A percentile compares a stretch with the other conserved stretches of the same genome.
Evolutionary conservation across 768 basidiomycete genomes (phyloP).

Genomic region (Amanita inopinata): DNA sequence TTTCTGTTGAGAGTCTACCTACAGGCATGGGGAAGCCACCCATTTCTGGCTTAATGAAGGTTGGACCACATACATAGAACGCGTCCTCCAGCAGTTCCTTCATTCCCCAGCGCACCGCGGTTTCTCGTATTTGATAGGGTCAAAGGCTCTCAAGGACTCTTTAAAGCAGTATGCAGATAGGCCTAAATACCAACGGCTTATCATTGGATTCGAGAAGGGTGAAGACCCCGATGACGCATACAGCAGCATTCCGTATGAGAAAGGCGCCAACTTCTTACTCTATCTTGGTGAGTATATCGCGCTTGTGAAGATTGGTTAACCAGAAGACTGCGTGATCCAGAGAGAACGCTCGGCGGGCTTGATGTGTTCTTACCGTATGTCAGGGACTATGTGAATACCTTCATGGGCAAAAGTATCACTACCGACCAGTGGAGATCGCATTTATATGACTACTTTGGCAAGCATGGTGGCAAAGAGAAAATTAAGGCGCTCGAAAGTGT

Average conservation of each 20-base stretch:
- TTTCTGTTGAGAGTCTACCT: not conserved
- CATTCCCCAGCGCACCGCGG: slow-evolving; percentile 71
- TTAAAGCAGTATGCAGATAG: slow-evolving; percentile 47
- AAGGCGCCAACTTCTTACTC: slow-evolving; percentile 83
- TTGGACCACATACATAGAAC: slow-evolving; percentile 91
- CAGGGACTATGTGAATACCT: slow-evolving; percentile 72
- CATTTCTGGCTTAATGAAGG: slow-evolving; percentile 92
- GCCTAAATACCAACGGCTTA: slow-evolving; percentile 73
- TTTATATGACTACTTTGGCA: slow-evolving; percentile 59
- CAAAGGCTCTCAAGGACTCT: slow-evolving; percentile 61
- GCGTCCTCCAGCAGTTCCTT: slow-evolving; percentile 59
- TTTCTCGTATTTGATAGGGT: slow-evolving; percentile 72
- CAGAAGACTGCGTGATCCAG: slow-evolving; percentile 21
- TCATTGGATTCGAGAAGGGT: slow-evolving; percentile 63
- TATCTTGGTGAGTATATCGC: slow-evolving; percentile 50
- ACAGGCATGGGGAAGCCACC: slow-evolving; percentile 57
- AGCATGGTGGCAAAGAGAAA: slow-evolving; percentile 49
- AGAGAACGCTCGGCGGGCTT: slow-evolving; percentile 69
- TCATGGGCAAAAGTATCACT: slow-evolving; percentile 74
- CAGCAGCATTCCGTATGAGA: slow-evolving; percentile 71
- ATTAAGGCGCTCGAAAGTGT: slow-evolving; percentile 56
- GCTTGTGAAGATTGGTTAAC: not conserved
- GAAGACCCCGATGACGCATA: slow-evolving; percentile 78
- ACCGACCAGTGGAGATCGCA: slow-evolving; percentile 80
- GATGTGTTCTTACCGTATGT: slow-evolving; percentile 81